Evolutionary conservation across 1,139 yeast species (phyloP), one percentile per base, ranked within the genome.

Genomic region (Schwanniomyces etchellsii): DNA sequence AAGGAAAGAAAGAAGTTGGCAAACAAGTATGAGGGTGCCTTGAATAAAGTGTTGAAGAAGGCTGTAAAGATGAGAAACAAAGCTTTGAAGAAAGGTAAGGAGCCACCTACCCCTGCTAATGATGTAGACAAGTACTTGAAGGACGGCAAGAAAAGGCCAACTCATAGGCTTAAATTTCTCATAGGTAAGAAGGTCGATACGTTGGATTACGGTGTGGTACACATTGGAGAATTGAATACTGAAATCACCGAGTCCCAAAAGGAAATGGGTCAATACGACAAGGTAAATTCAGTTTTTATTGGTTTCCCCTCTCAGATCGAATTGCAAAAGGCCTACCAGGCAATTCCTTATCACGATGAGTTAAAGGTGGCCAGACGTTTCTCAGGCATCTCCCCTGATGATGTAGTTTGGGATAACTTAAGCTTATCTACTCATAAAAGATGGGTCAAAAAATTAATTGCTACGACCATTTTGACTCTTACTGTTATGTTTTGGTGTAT

Each of bases 281-380:
- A 76, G 46, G 53, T 70, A 27, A 77, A 82, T 33, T 82, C 96
- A 23, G 95, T 83, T 13, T 88, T 91, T 51, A 70, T 89, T 31
- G 91, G 84, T 52, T 91, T 91, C 55, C 77, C 83, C 33, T 74
- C 88, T 35, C 96, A 88, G 57, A 78, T 81, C 48, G 85, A 85
- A 46, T 85, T 93, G 24, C 96, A 89, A 58, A 67, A 80, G 42
- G 97, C 96, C n/a, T 77, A 69, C 51, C 97, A 89, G 59, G 75
- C 84, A 16, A 62, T 77, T 34, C 76, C 86, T 9, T 80, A 74
- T 56, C 81, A 81, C 48, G 57, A 61, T 12, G 84, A 88, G 4
- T 62, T 82, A 32, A 76, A 73, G 42, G 64, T 77, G 61, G 57
- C 71, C 14, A 85, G 84, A 21, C 69, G 83, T 27, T 65, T 64